Conservation (phyloP, 106 monocot species). For the Allium fistulosum region DNA sequence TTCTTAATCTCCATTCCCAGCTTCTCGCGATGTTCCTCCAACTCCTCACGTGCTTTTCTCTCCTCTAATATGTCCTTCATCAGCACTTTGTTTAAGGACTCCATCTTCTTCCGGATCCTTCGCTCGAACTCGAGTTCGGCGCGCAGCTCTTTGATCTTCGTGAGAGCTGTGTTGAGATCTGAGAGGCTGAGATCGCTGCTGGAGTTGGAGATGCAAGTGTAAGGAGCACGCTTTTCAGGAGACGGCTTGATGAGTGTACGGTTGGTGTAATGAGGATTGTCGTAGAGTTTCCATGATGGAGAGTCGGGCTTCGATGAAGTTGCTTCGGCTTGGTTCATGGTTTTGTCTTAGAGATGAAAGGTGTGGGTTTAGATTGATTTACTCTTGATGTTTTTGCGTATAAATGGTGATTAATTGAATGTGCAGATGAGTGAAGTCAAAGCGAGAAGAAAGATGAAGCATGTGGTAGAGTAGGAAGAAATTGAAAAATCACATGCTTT, state of each 20-base stretch:
- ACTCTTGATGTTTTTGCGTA: constrained; percentile 28
- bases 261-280: constrained; percentile 36
- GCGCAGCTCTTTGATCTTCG: constrained; percentile 24
- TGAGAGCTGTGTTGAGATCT: constrained; percentile 9
- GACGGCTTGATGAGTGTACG: background rate
- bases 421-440: no score
- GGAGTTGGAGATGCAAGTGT: background rate
- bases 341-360: no score
- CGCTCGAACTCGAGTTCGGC: constrained; percentile 51
- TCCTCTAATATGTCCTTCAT: constrained; percentile 20
- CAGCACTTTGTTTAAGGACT: constrained; percentile 29
- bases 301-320: no score
- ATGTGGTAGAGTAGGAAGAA: no score
- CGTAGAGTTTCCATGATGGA: constrained; percentile 38
- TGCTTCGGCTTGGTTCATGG: no score
- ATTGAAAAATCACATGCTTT: no score
- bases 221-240: background rate
- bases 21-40: constrained; percentile 13
- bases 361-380: background rate
- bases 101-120: constrained; percentile 29
- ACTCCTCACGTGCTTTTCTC: constrained; percentile 18
- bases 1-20: constrained; percentile 17
- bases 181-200: constrained; percentile 3
- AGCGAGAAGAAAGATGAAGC: no score
- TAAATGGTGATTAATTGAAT: no score